Conservation (phyloP, 108 stramenopile species). For the Parietichytrium sp. region DNA sequence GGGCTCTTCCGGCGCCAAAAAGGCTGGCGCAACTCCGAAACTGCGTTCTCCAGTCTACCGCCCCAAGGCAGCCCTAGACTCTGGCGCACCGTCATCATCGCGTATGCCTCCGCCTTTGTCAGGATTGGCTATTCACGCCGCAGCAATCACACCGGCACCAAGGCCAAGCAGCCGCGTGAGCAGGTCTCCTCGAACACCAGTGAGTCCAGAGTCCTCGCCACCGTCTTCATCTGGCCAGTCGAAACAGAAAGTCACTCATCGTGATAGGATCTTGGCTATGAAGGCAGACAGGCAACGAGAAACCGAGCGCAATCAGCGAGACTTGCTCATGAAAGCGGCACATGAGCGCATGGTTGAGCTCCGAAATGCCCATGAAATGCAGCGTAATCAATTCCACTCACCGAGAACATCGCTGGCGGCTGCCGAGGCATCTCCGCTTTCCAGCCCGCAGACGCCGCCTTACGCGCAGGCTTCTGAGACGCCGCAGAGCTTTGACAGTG, state of each 20-base stretch:
- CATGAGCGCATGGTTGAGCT: slow-evolving; percentile 10
- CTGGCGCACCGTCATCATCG: no score
- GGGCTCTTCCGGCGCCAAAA: no score
- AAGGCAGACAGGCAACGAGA: not conserved
- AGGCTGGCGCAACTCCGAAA: no score
- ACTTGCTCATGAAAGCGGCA: not conserved
- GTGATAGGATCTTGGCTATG: not conserved
- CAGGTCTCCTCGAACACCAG: not conserved
- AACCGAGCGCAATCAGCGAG: not conserved
- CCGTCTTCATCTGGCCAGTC: not conserved
- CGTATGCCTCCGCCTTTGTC: no score
- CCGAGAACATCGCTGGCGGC: not conserved
- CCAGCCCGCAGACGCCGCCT: no score
- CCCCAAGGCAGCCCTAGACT: no score
- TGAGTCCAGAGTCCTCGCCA: not conserved
- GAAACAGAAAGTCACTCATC: not conserved
- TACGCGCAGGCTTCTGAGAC: no score
- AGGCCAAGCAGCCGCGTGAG: not conserved
- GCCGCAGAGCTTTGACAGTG: no score
- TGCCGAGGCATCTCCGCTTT: not conserved
- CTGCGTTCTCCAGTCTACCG: no score
- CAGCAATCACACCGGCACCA: not conserved
- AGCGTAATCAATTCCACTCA: not conserved
- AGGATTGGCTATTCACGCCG: no score
- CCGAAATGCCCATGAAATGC: not conserved